Evolutionary conservation across 768 basidiomycete species (phyloP).

Genomic region (Rhodocollybia butyracea): DNA sequence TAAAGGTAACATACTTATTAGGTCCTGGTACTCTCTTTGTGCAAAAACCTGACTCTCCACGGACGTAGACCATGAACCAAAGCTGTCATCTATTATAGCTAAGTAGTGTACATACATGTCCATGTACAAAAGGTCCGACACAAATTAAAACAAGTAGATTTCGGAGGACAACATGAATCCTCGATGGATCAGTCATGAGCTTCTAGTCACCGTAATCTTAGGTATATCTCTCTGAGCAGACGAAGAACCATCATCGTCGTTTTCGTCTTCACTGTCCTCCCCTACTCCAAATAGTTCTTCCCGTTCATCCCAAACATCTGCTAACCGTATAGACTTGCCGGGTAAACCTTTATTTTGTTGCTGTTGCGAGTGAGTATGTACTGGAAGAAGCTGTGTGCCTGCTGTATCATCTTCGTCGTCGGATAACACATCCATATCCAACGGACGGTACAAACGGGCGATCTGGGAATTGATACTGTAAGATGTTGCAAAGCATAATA

Average conservation of each 20-base stretch:
- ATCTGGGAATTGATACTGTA: slow-evolving; percentile 43
- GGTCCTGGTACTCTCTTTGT: no score
- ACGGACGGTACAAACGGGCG: slow-evolving; percentile 71
- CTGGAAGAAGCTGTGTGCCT: slow-evolving; percentile 59
- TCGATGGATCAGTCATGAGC: no score
- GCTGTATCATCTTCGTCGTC: slow-evolving; percentile 52
- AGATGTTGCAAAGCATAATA: not conserved
- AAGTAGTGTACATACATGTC: no score
- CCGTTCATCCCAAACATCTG: slow-evolving; percentile 74
- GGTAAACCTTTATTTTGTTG: slow-evolving; percentile 19
- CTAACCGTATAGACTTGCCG: slow-evolving; percentile 36
- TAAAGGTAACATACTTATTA: no score
- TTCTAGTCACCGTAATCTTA: slow-evolving; percentile 9
- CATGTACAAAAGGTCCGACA: no score
- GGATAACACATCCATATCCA: slow-evolving; percentile 47
- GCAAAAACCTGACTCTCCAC: no score
- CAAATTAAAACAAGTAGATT: no score
- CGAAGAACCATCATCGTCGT: slow-evolving; percentile 18
- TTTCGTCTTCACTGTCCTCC: slow-evolving; percentile 59
- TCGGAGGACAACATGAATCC: no score
- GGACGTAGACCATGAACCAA: no score
- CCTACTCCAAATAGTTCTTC: slow-evolving; percentile 75
- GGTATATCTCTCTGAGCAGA: not conserved
- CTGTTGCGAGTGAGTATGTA: slow-evolving; percentile 24
- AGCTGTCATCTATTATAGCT: no score